Percentiles rank a stretch among this genome's conserved stretches.
Conservation (phyloP, 129 eudicot genomes). For the Helianthus tuberosus region DNA sequence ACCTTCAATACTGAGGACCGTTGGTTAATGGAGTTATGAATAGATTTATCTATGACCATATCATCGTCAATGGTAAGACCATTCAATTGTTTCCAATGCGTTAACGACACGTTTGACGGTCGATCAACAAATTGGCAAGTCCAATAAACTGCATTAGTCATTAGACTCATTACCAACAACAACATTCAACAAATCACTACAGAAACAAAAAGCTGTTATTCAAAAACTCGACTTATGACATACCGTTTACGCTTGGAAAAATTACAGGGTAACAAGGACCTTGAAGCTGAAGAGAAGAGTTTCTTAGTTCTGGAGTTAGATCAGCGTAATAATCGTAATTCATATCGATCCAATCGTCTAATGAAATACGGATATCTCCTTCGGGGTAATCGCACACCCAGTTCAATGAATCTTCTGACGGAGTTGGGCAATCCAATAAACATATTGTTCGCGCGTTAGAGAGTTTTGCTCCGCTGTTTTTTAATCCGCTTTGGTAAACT, state of each 20-base stretch:
- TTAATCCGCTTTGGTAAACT: conserved; percentile 77
- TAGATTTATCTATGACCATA: conserved; percentile 75
- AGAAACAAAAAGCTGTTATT: neutral
- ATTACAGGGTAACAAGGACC: conserved; percentile 98
- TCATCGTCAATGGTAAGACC: conserved; percentile 69
- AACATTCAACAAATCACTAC: conserved; percentile 5
- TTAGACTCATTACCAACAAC: neutral
- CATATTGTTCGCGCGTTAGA: conserved; percentile 77
- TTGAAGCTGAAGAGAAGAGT: conserved; percentile 89
- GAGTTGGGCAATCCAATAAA: conserved; percentile 85
- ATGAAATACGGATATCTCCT: conserved; percentile 71
- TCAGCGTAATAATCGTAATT: conserved; percentile 89
- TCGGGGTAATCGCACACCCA: conserved; percentile 99
- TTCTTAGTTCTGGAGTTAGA: conserved; percentile 85
- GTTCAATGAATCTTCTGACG: conserved; percentile 82
- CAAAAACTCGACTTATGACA: conserved; percentile 17
- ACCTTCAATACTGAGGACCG: conserved; percentile 91
- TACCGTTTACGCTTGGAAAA: conserved; percentile 97
- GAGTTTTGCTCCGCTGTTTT: conserved; percentile 57
- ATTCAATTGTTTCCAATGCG: conserved; percentile 89
- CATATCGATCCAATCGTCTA: conserved; percentile 88
- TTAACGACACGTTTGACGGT: conserved; percentile 81
- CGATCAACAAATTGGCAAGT: conserved; percentile 91
- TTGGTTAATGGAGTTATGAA: conserved; percentile 73
- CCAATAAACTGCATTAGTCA: conserved; percentile 69